Conservation (phyloP, 148 eudicot genomes). For the Fagopyrum tataricum region DNA sequence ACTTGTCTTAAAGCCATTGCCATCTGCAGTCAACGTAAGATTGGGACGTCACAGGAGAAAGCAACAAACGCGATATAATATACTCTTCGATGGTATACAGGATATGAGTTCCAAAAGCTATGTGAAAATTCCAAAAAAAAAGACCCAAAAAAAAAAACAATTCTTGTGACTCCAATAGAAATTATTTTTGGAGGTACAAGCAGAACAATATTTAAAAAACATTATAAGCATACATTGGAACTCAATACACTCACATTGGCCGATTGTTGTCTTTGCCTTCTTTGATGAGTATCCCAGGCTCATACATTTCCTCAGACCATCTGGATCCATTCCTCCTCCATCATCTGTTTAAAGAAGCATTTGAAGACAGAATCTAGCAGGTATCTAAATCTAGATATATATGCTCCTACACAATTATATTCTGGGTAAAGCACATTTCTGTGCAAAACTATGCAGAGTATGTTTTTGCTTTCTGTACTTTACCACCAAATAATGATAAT, state of each 20-base stretch:
- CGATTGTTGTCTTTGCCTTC: slow-evolving; percentile 76
- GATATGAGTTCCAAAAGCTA: background rate
- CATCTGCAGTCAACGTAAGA: slow-evolving; percentile 47
- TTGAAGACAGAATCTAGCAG: background rate
- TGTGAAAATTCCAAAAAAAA: background rate
- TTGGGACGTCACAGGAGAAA: slow-evolving; percentile 9
- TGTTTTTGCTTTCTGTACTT: background rate
- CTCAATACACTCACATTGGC: slow-evolving; percentile 58
- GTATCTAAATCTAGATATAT: background rate
- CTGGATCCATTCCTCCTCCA: slow-evolving; percentile 99
- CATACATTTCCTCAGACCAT: slow-evolving; percentile 84
- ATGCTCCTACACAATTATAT: background rate
- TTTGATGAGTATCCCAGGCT: slow-evolving; percentile 97
- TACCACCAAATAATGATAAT: background rate
- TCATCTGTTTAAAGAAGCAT: slow-evolving; percentile 45
- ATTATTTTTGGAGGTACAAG: background rate
- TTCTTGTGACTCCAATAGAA: background rate
- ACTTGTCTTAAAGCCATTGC: slow-evolving; percentile 97
- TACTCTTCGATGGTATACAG: background rate
- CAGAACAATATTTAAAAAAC: background rate
- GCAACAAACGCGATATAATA: background rate
- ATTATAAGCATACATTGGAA: background rate
- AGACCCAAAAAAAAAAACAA: background rate
- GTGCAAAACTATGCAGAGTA: background rate
- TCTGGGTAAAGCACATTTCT: background rate